Conservation (phyloP, 2,329 filamentous ascomycete genomes). For the Fusarium paranaense region DNA sequence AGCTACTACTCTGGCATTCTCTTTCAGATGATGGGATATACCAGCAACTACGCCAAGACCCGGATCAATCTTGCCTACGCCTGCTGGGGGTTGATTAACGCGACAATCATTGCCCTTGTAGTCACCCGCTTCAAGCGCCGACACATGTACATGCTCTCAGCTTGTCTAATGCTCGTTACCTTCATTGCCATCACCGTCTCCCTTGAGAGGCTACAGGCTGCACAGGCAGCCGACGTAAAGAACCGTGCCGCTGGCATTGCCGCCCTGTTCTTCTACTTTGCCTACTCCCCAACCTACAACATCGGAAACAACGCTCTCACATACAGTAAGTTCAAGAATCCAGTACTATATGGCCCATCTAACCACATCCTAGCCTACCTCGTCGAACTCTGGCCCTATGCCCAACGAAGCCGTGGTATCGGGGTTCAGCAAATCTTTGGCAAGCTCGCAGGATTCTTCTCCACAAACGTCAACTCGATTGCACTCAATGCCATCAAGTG, state of each 20-base stretch:
- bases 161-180: slow-evolving; percentile 56
- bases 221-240: slow-evolving; percentile 22
- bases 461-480: slow-evolving; percentile 59
- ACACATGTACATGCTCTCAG: slow-evolving; percentile 64
- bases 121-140: slow-evolving; percentile 61
- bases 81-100: slow-evolving; percentile 59
- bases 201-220: slow-evolving; percentile 53
- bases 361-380: slow-evolving; percentile 55
- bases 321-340: slow-evolving; percentile 30
- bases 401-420: slow-evolving; percentile 68
- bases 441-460: slow-evolving; percentile 54
- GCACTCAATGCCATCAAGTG: slow-evolving; percentile 54
- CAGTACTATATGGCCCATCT: background rate
- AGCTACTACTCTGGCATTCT: slow-evolving; percentile 48
- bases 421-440: slow-evolving; percentile 68
- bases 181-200: slow-evolving; percentile 69
- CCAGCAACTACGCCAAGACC: slow-evolving; percentile 54
- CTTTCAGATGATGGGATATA: slow-evolving; percentile 59
- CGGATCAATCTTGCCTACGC: slow-evolving; percentile 59
- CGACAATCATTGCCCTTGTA: slow-evolving; percentile 54
- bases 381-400: slow-evolving; percentile 70
- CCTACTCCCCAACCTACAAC: slow-evolving; percentile 32
- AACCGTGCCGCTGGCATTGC: slow-evolving; percentile 26
- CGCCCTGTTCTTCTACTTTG: slow-evolving; percentile 33
- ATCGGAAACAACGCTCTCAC: slow-evolving; percentile 39